A percentile compares a stretch with the other conserved stretches of the same genome.
These are phyloP conservation scores for Calocybe cyanea DNA, from an alignment of 768 basidiomycete species.

Conservation along the genomic window DNA sequence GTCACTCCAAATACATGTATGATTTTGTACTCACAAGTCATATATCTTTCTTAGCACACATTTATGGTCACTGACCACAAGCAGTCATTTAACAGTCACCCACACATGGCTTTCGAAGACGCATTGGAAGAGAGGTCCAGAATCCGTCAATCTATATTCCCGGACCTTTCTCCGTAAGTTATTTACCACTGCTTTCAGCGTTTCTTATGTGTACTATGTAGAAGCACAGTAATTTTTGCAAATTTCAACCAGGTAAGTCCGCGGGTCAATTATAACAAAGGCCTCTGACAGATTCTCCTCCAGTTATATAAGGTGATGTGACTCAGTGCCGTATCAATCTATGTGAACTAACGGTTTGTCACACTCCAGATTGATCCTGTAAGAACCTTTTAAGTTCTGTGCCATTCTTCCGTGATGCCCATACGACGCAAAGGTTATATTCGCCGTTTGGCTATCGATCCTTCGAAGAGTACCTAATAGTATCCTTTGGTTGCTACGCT, in stretches of 20 bases:
- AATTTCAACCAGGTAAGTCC: slow-evolving; percentile 4
- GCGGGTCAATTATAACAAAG: no score
- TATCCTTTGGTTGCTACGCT: slow-evolving; percentile 1
- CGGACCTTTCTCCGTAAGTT: neutral
- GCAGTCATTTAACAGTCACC: neutral
- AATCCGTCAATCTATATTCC: neutral
- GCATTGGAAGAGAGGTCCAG: neutral
- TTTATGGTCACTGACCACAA: slow-evolving; percentile 4
- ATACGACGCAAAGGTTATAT: neutral
- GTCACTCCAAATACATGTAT: neutral
- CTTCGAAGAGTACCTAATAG: neutral
- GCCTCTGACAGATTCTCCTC: no score
- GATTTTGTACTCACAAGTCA: neutral
- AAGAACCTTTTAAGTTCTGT: neutral
- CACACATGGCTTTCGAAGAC: neutral
- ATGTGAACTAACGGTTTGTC: no score
- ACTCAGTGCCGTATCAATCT: neutral
- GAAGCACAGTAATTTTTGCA: slow-evolving; percentile 3
- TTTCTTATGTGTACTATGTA: neutral
- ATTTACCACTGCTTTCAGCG: neutral
- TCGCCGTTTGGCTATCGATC: neutral
- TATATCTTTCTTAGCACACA: neutral
- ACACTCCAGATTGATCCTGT: slow-evolving; percentile 1
- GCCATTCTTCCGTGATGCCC: neutral
- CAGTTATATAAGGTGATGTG: no score